Evolutionary conservation across 1,284 basidiomycete genomes (phyloP).

Genomic region (Rhodotorula mucilaginosa): DNA sequence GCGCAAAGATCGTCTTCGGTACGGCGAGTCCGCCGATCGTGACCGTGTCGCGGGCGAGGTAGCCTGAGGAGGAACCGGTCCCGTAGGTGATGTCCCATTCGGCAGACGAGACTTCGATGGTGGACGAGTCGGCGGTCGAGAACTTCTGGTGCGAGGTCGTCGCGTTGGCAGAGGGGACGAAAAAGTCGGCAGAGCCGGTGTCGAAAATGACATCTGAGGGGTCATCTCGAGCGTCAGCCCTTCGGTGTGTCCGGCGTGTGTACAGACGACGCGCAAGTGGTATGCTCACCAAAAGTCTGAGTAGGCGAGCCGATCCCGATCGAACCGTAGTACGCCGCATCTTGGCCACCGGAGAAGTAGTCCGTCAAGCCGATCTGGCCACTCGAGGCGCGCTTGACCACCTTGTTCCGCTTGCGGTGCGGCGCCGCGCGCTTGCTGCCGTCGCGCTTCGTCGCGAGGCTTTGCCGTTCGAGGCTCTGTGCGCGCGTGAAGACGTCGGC

Average conservation of each 20-base stretch:
- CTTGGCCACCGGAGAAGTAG: constrained; percentile 39
- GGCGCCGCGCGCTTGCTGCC: not conserved
- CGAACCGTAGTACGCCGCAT: constrained; percentile 35
- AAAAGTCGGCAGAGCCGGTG: constrained; percentile 36
- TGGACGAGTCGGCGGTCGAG: constrained; percentile 6
- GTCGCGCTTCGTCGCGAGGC: constrained; percentile 1
- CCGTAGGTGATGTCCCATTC: constrained; percentile 36
- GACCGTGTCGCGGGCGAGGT: constrained; percentile 37
- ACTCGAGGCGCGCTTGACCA: constrained; percentile 22
- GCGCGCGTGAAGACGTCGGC: constrained; percentile 24
- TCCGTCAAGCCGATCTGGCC: constrained; percentile 30
- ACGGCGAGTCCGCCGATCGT: constrained; percentile 23
- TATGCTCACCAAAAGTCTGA: constrained; percentile 22
- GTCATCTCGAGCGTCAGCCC: not conserved
- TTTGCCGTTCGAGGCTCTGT: constrained; percentile 19
- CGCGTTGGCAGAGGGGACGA: constrained; percentile 27
- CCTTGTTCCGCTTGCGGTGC: constrained; percentile 2
- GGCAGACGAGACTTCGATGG: constrained; percentile 28
- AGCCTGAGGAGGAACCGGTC: constrained; percentile 28
- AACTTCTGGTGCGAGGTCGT: constrained; percentile 33
- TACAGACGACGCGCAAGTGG: not conserved
- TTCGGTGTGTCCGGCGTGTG: not conserved
- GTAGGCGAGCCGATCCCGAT: constrained; percentile 30
- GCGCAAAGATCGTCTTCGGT: constrained; percentile 36
- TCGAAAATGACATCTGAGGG: constrained; percentile 25